A percentile compares a stretch with the other conserved stretches of the same genome.
phyloP scores from a whole-genome alignment of 1,284 basidiomycete species.

The Salmacisia buchloeana region DNA sequence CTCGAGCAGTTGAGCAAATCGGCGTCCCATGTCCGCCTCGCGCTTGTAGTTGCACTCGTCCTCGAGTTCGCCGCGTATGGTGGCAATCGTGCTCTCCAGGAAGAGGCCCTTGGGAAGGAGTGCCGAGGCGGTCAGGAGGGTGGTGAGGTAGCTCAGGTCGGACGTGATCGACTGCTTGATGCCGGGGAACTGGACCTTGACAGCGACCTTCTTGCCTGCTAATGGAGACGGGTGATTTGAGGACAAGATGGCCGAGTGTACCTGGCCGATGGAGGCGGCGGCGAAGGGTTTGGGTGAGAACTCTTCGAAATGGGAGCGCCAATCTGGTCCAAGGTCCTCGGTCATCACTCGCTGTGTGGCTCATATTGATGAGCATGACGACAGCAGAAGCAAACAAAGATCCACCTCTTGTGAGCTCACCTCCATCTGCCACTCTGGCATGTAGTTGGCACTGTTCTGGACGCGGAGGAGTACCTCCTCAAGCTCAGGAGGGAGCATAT shows the following conservation, averaged over 20 bases:
- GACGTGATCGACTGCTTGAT: constrained; percentile 78
- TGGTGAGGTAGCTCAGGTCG: constrained; percentile 78
- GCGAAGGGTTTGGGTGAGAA: constrained; percentile 88
- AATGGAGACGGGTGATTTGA: constrained; percentile 24
- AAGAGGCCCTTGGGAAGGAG: constrained; percentile 84
- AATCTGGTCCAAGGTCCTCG: constrained; percentile 68
- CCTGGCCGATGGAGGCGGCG: constrained; percentile 94
- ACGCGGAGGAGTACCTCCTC: constrained; percentile 84
- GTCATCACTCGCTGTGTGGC: constrained; percentile 64
- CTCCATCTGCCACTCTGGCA: constrained; percentile 98
- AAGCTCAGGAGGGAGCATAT: constrained; percentile 70
- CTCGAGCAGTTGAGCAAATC: constrained; percentile 56
- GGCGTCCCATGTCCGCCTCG: constrained; percentile 69
- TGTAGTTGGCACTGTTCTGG: constrained; percentile 93
- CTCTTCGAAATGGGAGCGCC: constrained; percentile 64
- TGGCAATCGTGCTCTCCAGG: constrained; percentile 67
- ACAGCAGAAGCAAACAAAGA: constrained; percentile 51
- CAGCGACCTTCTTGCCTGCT: constrained; percentile 59
- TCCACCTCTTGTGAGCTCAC: no score
- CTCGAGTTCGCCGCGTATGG: constrained; percentile 82
- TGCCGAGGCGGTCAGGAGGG: constrained; percentile 71
- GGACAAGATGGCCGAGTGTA: constrained; percentile 69
- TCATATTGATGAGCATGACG: neutral
- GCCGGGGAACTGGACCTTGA: constrained; percentile 95
- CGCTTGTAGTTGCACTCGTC: constrained; percentile 92